Evolutionary conservation across 179 eudicot species (phyloP).

Genomic region (Sideroxylon spinosum): DNA sequence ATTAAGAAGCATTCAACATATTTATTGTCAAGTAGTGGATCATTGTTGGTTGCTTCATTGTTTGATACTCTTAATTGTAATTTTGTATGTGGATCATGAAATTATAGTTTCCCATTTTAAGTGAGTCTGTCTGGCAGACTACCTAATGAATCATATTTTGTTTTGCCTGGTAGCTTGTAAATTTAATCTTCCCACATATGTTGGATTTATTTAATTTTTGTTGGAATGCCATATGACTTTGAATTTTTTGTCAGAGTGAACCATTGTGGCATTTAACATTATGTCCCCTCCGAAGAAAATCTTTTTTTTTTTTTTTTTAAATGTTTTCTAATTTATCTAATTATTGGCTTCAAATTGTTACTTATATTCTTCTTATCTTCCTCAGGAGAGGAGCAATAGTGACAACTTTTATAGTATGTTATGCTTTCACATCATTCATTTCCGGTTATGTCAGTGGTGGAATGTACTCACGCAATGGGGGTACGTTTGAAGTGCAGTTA

Average conservation of each 20-base stretch:
- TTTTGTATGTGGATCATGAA: not conserved
- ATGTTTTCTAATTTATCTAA: not conserved
- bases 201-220: slow-evolving; percentile 2
- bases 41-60: slow-evolving; percentile 1
- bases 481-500: slow-evolving; percentile 35
- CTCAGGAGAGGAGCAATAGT: slow-evolving; percentile 90
- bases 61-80: not conserved
- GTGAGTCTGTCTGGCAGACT: not conserved
- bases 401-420: slow-evolving; percentile 87
- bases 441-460: slow-evolving; percentile 96
- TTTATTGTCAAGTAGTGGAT: not conserved
- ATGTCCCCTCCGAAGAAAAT: not conserved
- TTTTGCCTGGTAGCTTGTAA: not conserved
- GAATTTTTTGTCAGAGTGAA: not conserved
- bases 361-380: slow-evolving; percentile 17
- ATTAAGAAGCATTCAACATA: not conserved
- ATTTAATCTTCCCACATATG: not conserved
- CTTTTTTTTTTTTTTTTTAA: not conserved
- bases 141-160: not conserved
- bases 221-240: not conserved
- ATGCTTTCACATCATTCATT: slow-evolving; percentile 84
- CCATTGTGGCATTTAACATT: not conserved
- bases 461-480: slow-evolving; percentile 87
- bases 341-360: slow-evolving; percentile 15
- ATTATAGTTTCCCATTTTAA: not conserved